Evolutionary conservation across 2,329 filamentous ascomycete genomes (phyloP), one percentile per base, ranked within the genome.

Genomic region (Stachybotrys chartarum): DNA sequence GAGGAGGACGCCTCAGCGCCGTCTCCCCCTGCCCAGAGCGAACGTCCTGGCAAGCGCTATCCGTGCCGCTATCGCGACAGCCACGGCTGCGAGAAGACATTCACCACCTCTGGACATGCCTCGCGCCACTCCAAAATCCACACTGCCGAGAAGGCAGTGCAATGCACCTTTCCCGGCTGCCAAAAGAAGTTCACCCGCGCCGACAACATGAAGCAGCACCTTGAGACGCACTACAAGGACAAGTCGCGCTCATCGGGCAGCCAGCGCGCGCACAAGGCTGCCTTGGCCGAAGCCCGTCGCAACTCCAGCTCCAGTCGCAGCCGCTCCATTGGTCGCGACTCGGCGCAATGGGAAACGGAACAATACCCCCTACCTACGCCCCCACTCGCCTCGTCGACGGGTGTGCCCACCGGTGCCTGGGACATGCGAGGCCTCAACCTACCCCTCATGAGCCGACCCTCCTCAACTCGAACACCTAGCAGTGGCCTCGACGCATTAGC

Each of bases 141-240:
- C 75, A 90, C 87, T 1, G 87, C 87, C 51, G 88, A 90, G 71
- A 92, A 92, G 74, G 85, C 85, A 14, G 86, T 90, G 24, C 82
- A 78, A 44, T 86, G 83, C 72, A 79, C 84, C 35, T 88, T 80
- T 64, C 74, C 78, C 0, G 86, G 86, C 57, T 92, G 88, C 75
- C 81, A 83, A 70, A 91, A 91, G 74, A 88, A 87, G 65, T 92
- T 92, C 63, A 91, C 87, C 11, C 86, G 88, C 60, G 85, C 87
- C 63, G 88, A 92, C 77, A 92, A 92, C 76, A 92, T 92, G 88
- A 90, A 91, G 77, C 88, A 91, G 72, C 88, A 92, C 65, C 79
- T 90, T 32, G 83, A 89, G 64, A 91, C 88, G 0, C 88, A 92
- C 69, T 86, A 82, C 71, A 85, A 85, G 70, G 80, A 84, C 59